Evolutionary conservation across 805 yeast species (phyloP), one percentile per base, ranked within the genome.

Genomic region (Pichia scutulata): DNA sequence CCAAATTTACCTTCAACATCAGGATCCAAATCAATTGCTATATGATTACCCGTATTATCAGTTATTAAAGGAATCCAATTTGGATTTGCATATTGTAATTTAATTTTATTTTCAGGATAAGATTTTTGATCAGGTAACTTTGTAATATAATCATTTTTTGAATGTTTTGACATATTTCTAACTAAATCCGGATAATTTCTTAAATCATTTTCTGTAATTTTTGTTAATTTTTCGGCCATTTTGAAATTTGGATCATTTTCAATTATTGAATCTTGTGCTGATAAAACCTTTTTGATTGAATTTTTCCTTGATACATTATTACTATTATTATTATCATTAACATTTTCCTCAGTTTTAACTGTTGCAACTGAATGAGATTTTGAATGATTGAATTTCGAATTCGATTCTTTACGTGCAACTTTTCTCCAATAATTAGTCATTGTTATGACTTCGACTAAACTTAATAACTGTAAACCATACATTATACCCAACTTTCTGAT

Each of bases 61-160:
- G 93, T 86, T 24, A 89, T 76, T 46, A 90, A 68, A 2, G 97
- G 97, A 47, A 90, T 81, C 97, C 97, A 90, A 60, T 77, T 80
- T 5, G 87, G 79, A 64, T 87, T 86, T 3, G 96, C 89, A 68
- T 87, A 90, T 2, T 77, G 78, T 5, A 75, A 71, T 61, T 84
- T 85, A 30, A 89, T 71, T 4, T 80, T 65, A 7, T 80, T 78
- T n/a, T 84, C 84, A 4, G 97, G 97, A 2, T 84, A 71, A 0
- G 89, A 81, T 45, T 70, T 70, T 67, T 82, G 81, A 63, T 65
- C 61, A 41, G 84, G 80, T 30, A 75, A 55, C 60, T 66, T 62
- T 24, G 71, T 66, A 48, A 68, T 71, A 53, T 72, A 69, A 49
- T 70, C 68, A 23, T 28, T 41, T 40, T 55, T 56, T 6, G 55